Percentiles rank a stretch among this genome's conserved stretches.
Evolutionary conservation across 208 protist species (phyloP).

Genomic region (Leishmania lainsoni): DNA sequence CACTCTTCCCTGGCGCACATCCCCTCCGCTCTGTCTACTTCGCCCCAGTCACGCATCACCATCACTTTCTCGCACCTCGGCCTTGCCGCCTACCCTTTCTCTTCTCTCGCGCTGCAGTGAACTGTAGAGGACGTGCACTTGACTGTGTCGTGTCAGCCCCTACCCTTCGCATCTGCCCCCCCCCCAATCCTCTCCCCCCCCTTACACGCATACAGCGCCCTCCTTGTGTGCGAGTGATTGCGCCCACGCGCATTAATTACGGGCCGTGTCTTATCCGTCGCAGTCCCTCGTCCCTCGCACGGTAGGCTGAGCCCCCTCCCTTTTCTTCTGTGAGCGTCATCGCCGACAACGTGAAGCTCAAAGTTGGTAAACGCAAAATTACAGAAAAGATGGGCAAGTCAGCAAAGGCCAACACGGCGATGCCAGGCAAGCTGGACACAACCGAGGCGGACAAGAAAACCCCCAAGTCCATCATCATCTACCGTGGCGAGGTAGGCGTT

Average conservation of each 20-base stretch:
- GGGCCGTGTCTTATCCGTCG: neutral
- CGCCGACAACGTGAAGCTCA: neutral
- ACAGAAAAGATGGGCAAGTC: slow-evolving; percentile 23
- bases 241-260: neutral
- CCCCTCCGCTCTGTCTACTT: neutral
- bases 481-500: slow-evolving; percentile 82
- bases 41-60: neutral
- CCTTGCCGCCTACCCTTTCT: neutral
- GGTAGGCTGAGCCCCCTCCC: neutral
- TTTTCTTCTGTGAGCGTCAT: neutral
- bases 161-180: neutral
- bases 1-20: neutral
- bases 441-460: slow-evolving; percentile 87
- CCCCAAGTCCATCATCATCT: slow-evolving; percentile 93
- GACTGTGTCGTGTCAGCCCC: neutral
- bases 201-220: neutral
- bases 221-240: neutral
- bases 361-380: neutral
- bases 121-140: neutral
- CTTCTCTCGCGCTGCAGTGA: neutral
- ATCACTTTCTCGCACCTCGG: neutral
- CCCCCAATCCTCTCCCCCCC: neutral
- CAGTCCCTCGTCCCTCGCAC: neutral
- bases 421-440: slow-evolving; percentile 82
- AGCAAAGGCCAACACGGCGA: slow-evolving; percentile 19